Conservation (phyloP, 768 basidiomycete species). For the Pseudohyphozyma bogoriensis region DNA sequence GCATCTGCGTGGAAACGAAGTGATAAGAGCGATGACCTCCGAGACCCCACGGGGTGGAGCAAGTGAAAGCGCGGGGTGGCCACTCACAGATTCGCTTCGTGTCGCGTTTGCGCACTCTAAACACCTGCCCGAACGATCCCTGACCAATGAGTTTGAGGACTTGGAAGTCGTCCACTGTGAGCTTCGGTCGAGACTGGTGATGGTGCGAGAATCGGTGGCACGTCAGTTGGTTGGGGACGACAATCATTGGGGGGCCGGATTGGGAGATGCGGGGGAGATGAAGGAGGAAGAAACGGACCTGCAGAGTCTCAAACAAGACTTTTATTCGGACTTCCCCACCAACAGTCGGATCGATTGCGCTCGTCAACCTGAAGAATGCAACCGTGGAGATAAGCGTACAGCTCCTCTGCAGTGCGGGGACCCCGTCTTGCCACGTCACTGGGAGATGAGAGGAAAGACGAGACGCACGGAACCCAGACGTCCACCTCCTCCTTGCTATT, state of each 20-base stretch:
- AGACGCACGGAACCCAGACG: slow-evolving; percentile 77
- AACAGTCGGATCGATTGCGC: slow-evolving; percentile 50
- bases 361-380: neutral
- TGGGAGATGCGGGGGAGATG: no score
- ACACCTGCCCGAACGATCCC: slow-evolving; percentile 89
- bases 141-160: slow-evolving; percentile 95
- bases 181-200: slow-evolving; percentile 17
- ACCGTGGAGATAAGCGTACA: neutral
- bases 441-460: slow-evolving; percentile 51
- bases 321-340: slow-evolving; percentile 88
- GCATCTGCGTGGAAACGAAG: slow-evolving; percentile 52
- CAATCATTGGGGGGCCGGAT: no score
- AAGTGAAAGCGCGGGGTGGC: neutral
- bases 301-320: slow-evolving; percentile 78
- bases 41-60: neutral
- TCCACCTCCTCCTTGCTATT: slow-evolving; percentile 79
- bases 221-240: no score
- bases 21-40: neutral
- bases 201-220: no score
- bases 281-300: slow-evolving; percentile 46
- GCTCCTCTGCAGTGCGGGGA: neutral
- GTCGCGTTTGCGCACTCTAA: slow-evolving; percentile 93
- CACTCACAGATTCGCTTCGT: slow-evolving; percentile 66
- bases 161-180: slow-evolving; percentile 59
- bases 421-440: no score